phyloP scores from a whole-genome alignment of 2,329 filamentous ascomycete genomes.

The Fusarium equiseti region DNA sequence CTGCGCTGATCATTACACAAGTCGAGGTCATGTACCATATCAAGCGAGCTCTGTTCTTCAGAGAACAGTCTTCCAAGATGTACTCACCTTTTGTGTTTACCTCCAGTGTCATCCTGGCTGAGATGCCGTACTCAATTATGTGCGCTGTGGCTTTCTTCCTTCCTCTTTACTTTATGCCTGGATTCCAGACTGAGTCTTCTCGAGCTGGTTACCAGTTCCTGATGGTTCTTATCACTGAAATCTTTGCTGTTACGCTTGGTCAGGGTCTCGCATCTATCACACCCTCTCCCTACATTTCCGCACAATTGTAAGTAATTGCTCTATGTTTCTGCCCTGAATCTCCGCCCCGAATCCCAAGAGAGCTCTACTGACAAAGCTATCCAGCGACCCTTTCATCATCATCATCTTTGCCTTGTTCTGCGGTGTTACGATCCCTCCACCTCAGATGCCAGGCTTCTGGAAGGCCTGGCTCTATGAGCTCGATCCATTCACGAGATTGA shows the following conservation, averaged over 20 bases:
- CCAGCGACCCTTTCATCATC: conserved; percentile 79
- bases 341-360: not conserved
- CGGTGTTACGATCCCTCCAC: conserved; percentile 83
- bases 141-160: conserved; percentile 86
- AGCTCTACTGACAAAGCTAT: not conserved
- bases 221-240: conserved; percentile 83
- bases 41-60: conserved; percentile 84
- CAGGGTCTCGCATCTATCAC: conserved; percentile 83
- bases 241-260: conserved; percentile 85
- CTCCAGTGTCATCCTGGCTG: conserved; percentile 80
- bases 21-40: conserved; percentile 85
- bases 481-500: conserved; percentile 73
- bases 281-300: conserved; percentile 81
- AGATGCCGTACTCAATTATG: conserved; percentile 85
- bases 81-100: conserved; percentile 86
- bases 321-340: not conserved
- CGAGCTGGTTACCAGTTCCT: conserved; percentile 89
- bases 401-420: conserved; percentile 89
- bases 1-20: conserved; percentile 84
- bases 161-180: conserved; percentile 86
- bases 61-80: conserved; percentile 87
- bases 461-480: conserved; percentile 79
- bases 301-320: conserved; percentile 63
- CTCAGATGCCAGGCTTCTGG: conserved; percentile 80
- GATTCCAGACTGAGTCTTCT: conserved; percentile 71